Evolutionary conservation across 225 moss, liverwort and hornwort species (phyloP), one percentile per base, ranked within the genome.

Genomic region (Polytrichum formosum): DNA sequence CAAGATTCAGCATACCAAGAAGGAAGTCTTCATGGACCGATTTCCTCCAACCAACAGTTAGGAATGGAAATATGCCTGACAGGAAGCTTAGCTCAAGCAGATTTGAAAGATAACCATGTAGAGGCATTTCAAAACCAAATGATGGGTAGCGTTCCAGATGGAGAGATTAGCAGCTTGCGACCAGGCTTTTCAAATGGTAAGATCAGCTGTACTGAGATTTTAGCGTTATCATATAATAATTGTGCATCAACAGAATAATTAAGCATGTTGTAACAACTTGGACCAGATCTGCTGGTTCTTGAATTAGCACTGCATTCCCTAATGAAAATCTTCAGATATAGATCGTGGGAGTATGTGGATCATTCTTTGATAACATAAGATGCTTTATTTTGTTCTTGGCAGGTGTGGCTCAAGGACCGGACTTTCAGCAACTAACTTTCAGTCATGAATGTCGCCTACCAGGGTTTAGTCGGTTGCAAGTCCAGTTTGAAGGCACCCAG

Each of bases 1-100:
- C 87, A 83, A 61, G 87, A 87, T 74, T 83, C 81, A 18, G 79
- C 74, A 26, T 83, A 76, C 70, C 83, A 81, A 74, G 87, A 87
- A 56, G 87, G 80, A 64, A 79, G 76, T 74, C 79, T 81, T 74
- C 81, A 78, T 67, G 81, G 83, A 64, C 76, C 78, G 16, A 67
- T 78, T 28, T 76, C 81, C 20, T 78, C 87, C 5, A 84, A 76
- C 60, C 83, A 87, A 53, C 59, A 81, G 20, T 83, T 75, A 37
- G 80, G 73, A 68, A 79, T 81, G 54, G 87, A 83, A 4, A 78
- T 66, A 58, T 81, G 75, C 71, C 78, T 73, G 53, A 74, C 81
- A 68, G 74, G 74, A 76, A 87, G 78, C 31, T 37, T 80, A 86
- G 70, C 83, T 54, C 76, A 78, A 70, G 83, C 76, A 69, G 87